Evolutionary conservation across 257 asterid species (phyloP).

Genomic region (Solanum ahanhuiri): DNA sequence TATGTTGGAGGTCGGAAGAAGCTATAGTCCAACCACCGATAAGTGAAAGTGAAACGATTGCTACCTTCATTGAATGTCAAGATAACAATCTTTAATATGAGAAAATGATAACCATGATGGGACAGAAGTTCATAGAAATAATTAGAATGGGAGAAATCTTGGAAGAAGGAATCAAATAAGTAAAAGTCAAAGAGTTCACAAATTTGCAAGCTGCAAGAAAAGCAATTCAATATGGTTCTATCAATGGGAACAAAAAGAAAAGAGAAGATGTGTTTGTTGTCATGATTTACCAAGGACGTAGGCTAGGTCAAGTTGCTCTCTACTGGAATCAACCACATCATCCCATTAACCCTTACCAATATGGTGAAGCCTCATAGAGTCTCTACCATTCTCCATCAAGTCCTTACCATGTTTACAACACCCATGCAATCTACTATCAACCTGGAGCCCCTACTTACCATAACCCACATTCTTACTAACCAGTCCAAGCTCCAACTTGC

Average conservation of each 20-base stretch:
- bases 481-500: neutral
- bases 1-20: neutral
- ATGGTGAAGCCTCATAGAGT: neutral
- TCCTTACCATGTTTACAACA: neutral
- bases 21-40: neutral
- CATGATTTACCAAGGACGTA: neutral
- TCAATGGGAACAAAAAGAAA: neutral
- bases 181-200: neutral
- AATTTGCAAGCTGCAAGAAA: neutral
- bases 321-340: neutral
- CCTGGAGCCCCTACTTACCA: neutral
- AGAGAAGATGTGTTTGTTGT: neutral
- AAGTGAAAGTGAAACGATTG: too few species aligned
- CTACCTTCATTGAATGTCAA: neutral
- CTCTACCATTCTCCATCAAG: neutral
- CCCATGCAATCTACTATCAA: neutral
- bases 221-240: neutral
- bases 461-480: neutral
- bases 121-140: neutral
- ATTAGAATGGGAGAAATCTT: too few species aligned
- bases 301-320: neutral
- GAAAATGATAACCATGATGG: neutral
- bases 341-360: too few species aligned
- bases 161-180: neutral
- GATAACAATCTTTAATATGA: neutral